phyloP scores from a whole-genome alignment of 2,329 filamentous ascomycete species.

The Xylariaceae sp. region DNA sequence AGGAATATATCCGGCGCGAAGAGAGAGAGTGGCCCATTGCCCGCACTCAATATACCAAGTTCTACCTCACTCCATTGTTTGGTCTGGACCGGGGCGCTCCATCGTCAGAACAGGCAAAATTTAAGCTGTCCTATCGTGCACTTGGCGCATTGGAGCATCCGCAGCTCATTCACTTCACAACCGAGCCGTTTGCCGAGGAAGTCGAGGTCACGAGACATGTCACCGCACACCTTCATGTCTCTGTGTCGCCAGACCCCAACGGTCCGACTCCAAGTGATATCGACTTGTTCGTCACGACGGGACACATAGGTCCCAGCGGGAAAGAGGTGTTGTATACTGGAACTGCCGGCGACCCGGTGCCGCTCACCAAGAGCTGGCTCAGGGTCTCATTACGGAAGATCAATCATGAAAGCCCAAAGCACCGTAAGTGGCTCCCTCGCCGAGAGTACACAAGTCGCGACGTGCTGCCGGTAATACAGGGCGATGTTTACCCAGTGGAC shows the following conservation, averaged over 20 bases:
- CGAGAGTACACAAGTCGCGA: constrained; percentile 57
- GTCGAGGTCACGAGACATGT: constrained; percentile 69
- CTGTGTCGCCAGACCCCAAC: too few relatives aligned
- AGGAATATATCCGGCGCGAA: constrained; percentile 47
- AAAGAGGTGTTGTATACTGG: constrained; percentile 62
- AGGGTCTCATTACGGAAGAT: constrained; percentile 54
- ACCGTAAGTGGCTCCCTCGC: constrained; percentile 50
- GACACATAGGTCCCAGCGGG: constrained; percentile 51
- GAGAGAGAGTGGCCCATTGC: constrained; percentile 64
- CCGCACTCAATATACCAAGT: constrained; percentile 60
- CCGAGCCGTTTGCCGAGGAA: constrained; percentile 59
- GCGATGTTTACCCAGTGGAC: constrained; percentile 56
- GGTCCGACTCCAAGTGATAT: constrained; percentile 45
- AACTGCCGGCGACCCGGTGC: constrained; percentile 60
- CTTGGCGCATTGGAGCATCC: constrained; percentile 54
- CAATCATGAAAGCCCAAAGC: constrained; percentile 44
- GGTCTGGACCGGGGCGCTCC: constrained; percentile 36
- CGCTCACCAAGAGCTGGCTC: constrained; percentile 62
- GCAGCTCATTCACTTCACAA: constrained; percentile 55
- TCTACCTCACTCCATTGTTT: constrained; percentile 50
- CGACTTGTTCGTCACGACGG: constrained; percentile 60
- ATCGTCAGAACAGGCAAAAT: constrained; percentile 16
- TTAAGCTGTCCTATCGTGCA: constrained; percentile 56
- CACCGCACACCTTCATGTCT: too few relatives aligned
- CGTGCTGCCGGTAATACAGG: constrained; percentile 49